Evolutionary conservation across 2,329 filamentous ascomycete genomes (phyloP), one percentile per base, ranked within the genome.

Genomic region (Xylariaceae sp.): DNA sequence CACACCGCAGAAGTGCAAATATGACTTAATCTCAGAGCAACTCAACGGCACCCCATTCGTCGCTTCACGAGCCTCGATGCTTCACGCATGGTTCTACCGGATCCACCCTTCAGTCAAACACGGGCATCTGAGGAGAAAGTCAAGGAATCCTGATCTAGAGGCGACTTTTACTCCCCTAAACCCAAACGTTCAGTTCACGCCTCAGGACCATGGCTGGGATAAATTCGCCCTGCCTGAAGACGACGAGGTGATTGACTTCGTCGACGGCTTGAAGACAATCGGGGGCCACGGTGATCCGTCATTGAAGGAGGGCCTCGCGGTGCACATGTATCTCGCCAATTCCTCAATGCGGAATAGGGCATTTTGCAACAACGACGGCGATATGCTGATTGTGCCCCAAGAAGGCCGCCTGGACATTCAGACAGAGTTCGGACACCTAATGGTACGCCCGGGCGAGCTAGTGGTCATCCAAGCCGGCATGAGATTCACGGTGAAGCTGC

Each of bases 391-490:
- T 42, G 74, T 87, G 3, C 39, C 15, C 12, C 15, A 41, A 18
- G 39, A 41, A 7, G 33, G 33, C 33, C 39, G 39, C 17, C 15
- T 30, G 22, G 27, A 44, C 17, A 38, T 36, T 10, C 42, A 44
- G 33, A 36, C 30, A 2, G 85, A 87, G 60, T 75, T 87, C 14
- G 85, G 85, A 5, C 75, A 74, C 22, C 64, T 87, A 0, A 75
- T 83, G 44, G 82, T 87, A 5, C 80, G 83, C 4, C 84, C 83
- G 0, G 83, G 83, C n/a, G 85, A 87, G 62, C 79, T 87, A 31
- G 77, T 75, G 44, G 77, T 87, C 14, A 82, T 88, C 18, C 85
- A 81, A 18, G 76, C 82, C 11, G 85, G 85, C n/a, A 74, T 86
- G 41, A 74, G 82, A 17, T 82, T 83, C 67, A 75, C 77, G 14